phyloP scores from a whole-genome alignment of 2,329 filamentous ascomycete genomes.

The Clonostachys solani region DNA sequence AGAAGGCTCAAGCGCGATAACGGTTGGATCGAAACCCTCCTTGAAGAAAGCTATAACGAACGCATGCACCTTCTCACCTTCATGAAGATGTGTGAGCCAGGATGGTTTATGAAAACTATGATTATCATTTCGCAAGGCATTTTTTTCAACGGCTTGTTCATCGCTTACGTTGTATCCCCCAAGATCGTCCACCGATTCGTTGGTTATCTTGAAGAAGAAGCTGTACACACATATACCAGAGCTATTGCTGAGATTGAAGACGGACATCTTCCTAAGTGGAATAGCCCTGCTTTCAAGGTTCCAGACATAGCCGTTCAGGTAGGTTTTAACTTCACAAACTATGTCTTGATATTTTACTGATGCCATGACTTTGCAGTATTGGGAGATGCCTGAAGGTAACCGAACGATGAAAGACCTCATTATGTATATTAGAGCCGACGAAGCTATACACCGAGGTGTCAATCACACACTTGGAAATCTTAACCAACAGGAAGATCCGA shows the following conservation, averaged over 20 bases:
- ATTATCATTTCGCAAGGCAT: slow-evolving; percentile 91
- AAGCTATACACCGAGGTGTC: slow-evolving; percentile 87
- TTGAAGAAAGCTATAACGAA: slow-evolving; percentile 90
- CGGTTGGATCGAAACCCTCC: slow-evolving; percentile 90
- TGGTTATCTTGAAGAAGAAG: slow-evolving; percentile 95
- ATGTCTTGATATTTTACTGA: neutral
- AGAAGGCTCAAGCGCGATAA: slow-evolving; percentile 87
- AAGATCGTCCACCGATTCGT: slow-evolving; percentile 92
- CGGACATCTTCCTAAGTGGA: slow-evolving; percentile 81
- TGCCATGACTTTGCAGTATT: slow-evolving; percentile 63
- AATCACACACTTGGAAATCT: slow-evolving; percentile 94
- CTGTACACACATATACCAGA: slow-evolving; percentile 90
- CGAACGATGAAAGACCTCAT: slow-evolving; percentile 83
- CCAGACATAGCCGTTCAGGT: slow-evolving; percentile 79
- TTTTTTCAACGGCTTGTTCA: slow-evolving; percentile 92
- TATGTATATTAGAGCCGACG: slow-evolving; percentile 84
- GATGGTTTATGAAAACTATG: slow-evolving; percentile 87
- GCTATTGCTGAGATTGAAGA: slow-evolving; percentile 83
- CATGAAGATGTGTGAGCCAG: slow-evolving; percentile 74
- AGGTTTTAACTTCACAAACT: slow-evolving; percentile 6
- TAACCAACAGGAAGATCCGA: slow-evolving; percentile 80
- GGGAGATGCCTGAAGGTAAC: slow-evolving; percentile 84
- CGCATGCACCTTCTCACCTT: slow-evolving; percentile 92
- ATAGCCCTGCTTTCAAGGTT: slow-evolving; percentile 61
- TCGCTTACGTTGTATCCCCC: slow-evolving; percentile 82